Conservation (phyloP, 768 basidiomycete genomes). For the Panaeolus cyanescens region DNA sequence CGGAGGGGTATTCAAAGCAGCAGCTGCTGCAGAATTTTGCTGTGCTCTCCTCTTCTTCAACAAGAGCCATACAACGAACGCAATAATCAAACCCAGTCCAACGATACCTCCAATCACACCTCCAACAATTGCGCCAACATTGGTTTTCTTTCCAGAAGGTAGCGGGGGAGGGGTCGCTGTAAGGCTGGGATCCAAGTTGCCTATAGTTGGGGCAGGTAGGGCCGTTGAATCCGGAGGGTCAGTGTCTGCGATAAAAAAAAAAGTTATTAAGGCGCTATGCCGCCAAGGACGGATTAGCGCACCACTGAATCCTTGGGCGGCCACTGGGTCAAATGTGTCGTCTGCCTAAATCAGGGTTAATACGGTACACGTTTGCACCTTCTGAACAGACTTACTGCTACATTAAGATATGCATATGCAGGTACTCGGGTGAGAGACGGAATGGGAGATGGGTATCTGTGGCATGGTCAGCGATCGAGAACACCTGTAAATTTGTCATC, state of each 20-base stretch:
- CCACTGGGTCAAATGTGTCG: slow-evolving; percentile 33
- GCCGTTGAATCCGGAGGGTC: slow-evolving; percentile 38
- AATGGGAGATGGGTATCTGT: slow-evolving; percentile 37
- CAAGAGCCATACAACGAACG: slow-evolving; percentile 57
- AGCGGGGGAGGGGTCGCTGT: background rate
- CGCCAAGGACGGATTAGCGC: slow-evolving; percentile 6
- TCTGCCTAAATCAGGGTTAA: slow-evolving; percentile 16
- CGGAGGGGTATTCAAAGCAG: background rate
- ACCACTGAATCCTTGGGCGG: slow-evolving; percentile 29
- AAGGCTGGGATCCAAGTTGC: slow-evolving; percentile 12
- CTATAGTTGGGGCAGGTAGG: slow-evolving; percentile 22
- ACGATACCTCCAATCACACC: slow-evolving; percentile 19
- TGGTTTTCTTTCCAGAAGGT: slow-evolving; percentile 10
- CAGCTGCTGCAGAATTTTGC: background rate
- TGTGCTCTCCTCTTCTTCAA: slow-evolving; percentile 39
- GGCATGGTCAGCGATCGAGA: background rate
- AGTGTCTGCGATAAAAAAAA: slow-evolving; percentile 9
- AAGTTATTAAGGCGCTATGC: background rate
- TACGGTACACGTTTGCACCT: background rate
- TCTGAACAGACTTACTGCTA: slow-evolving; percentile 30
- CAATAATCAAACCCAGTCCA: slow-evolving; percentile 39
- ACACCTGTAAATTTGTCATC: background rate
- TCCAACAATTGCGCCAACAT: slow-evolving; percentile 24
- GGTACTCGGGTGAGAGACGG: slow-evolving; percentile 47
- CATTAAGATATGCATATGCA: slow-evolving; percentile 49